Conservation (phyloP, 148 eudicot genomes). For the Cornus suecica region DNA sequence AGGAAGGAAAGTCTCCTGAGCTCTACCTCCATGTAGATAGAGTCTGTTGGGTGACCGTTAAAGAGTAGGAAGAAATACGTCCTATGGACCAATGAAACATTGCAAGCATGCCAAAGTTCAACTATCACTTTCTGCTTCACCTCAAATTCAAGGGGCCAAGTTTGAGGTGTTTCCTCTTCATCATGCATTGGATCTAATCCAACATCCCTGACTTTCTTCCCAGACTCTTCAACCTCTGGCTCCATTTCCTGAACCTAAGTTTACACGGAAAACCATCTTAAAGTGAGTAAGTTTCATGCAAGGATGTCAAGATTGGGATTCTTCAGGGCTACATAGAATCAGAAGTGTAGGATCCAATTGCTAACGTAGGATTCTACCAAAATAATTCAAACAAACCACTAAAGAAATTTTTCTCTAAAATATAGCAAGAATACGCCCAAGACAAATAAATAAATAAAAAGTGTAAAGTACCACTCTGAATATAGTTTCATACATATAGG, state of each 20-base stretch:
- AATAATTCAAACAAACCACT: too few species aligned
- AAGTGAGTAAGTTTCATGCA: background rate
- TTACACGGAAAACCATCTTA: constrained; percentile 6
- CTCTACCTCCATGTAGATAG: constrained; percentile 95
- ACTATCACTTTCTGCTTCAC: constrained; percentile 56
- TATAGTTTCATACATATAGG: too few species aligned
- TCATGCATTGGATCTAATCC: constrained; percentile 53
- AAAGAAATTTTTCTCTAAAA: too few species aligned
- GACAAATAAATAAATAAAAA: too few species aligned
- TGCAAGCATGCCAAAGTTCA: constrained; percentile 86
- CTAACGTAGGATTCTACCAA: too few species aligned
- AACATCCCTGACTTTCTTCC: constrained; percentile 44
- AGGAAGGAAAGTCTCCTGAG: constrained; percentile 82
- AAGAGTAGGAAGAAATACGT: constrained; percentile 91
- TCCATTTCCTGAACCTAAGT: constrained; percentile 39
- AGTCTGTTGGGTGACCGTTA: constrained; percentile 79
- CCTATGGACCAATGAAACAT: constrained; percentile 77
- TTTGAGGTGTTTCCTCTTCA: constrained; percentile 25
- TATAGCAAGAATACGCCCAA: too few species aligned
- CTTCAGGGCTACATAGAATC: too few species aligned
- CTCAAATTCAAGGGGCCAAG: constrained; percentile 63
- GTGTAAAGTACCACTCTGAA: too few species aligned
- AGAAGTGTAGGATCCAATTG: too few species aligned
- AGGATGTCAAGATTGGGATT: too few species aligned
- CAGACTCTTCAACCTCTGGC: constrained; percentile 25